Conservation (phyloP, 345 rosid species). For the Microthlaspi erraticum region DNA sequence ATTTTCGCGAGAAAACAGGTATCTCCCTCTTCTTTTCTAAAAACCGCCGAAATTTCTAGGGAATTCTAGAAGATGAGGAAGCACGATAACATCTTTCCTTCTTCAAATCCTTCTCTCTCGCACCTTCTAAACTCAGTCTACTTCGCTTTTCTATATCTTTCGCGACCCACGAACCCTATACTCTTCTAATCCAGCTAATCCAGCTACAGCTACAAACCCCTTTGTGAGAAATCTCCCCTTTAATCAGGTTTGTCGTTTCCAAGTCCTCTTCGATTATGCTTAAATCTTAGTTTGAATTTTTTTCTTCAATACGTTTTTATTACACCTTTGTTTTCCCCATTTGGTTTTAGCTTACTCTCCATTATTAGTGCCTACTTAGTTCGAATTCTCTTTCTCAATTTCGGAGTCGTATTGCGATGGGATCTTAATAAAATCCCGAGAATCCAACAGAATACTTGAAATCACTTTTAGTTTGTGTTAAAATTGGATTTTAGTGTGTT, state of each 20-base stretch:
- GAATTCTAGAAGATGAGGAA: slow-evolving; percentile 52
- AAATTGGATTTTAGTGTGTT: too few species aligned
- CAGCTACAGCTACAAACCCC: not conserved
- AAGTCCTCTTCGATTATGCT: not conserved
- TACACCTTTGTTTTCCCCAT: not conserved
- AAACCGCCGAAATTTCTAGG: slow-evolving; percentile 46
- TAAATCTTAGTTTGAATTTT: not conserved
- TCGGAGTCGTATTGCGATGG: too few species aligned
- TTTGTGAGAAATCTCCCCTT: slow-evolving; percentile 16
- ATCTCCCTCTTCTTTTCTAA: slow-evolving; percentile 27
- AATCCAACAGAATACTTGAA: too few species aligned
- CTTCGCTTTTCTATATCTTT: not conserved
- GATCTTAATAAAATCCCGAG: too few species aligned
- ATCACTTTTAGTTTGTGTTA: too few species aligned
- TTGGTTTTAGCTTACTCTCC: not conserved
- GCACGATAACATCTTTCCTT: not conserved
- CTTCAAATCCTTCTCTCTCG: slow-evolving; percentile 11
- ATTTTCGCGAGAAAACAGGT: not conserved
- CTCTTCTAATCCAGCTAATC: not conserved
- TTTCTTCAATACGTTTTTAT: not conserved
- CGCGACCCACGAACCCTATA: slow-evolving; percentile 12
- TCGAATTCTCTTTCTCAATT: not conserved
- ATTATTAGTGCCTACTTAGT: not conserved
- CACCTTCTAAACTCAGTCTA: slow-evolving; percentile 28
- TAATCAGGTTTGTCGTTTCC: slow-evolving; percentile 30